Percentiles rank a stretch among this genome's conserved stretches.
Conservation (phyloP, 495 filamentous ascomycete genomes). For the Echria macrotheca region DNA sequence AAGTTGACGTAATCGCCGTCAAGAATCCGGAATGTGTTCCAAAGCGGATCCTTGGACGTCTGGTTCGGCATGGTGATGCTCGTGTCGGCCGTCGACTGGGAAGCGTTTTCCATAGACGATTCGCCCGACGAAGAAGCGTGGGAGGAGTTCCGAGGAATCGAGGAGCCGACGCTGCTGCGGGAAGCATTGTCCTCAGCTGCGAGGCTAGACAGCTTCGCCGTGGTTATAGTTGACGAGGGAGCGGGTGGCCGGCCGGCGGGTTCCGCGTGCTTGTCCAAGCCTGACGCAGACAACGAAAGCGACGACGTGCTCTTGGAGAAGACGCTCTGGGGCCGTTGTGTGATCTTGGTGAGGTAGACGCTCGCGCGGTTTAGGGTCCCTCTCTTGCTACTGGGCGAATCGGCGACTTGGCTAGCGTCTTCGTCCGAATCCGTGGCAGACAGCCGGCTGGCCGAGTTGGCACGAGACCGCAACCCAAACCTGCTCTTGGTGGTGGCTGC, state of each 20-base stretch:
- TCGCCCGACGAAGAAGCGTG: slow-evolving; percentile 37
- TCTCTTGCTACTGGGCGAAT: slow-evolving; percentile 24
- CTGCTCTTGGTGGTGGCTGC: slow-evolving; percentile 23
- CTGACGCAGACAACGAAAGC: slow-evolving; percentile 11
- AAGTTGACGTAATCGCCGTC: slow-evolving; percentile 85
- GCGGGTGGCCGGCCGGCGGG: neutral
- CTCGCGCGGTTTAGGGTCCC: slow-evolving; percentile 29
- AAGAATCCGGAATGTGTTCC: slow-evolving; percentile 73
- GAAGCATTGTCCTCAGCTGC: slow-evolving; percentile 17
- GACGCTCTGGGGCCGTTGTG: slow-evolving; percentile 34
- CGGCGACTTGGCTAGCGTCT: slow-evolving; percentile 20
- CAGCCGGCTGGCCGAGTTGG: slow-evolving; percentile 24
- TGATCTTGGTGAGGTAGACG: slow-evolving; percentile 37
- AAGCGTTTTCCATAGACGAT: slow-evolving; percentile 47
- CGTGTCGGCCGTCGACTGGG: slow-evolving; percentile 47
- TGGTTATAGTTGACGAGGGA: neutral
- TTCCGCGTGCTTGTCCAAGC: slow-evolving; percentile 1
- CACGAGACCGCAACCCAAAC: slow-evolving; percentile 17
- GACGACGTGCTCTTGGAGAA: slow-evolving; percentile 28
- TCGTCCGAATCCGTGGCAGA: slow-evolving; percentile 24
- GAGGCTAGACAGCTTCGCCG: slow-evolving; percentile 7
- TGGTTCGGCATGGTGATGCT: slow-evolving; percentile 37
- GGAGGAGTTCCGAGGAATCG: slow-evolving; percentile 47
- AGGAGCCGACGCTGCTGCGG: slow-evolving; percentile 26
- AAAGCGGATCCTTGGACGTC: slow-evolving; percentile 74